These are phyloP conservation scores for Sclerotinia trifoliorum DNA, from an alignment of 2,329 filamentous ascomycete species.

Conservation along the genomic window DNA sequence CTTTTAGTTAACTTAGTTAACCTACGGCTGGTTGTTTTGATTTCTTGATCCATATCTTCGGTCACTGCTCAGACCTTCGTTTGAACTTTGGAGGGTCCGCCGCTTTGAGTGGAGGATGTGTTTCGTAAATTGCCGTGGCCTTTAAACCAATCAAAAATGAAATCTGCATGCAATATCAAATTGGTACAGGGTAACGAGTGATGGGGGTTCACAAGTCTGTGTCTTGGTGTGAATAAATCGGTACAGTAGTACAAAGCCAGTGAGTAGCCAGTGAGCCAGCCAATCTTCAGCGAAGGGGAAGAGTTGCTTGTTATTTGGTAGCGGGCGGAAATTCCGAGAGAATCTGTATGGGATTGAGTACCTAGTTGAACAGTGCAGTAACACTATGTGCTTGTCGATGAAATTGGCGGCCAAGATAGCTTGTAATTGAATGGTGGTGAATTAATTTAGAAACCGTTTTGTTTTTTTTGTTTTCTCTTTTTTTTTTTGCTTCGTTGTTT, in stretches of 20 bases:
- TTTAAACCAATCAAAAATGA: constrained; percentile 20
- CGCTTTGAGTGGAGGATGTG: constrained; percentile 24
- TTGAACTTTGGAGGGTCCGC: constrained; percentile 22
- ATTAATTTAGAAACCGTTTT: not conserved
- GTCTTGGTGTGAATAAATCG: not conserved
- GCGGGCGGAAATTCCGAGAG: not conserved
- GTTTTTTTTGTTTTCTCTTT: not conserved
- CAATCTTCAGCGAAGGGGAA: not conserved
- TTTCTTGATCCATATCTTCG: constrained; percentile 35
- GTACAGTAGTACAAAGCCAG: not conserved
- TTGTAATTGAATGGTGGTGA: not conserved
- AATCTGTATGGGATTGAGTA: not conserved
- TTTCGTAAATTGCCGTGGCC: constrained; percentile 23
- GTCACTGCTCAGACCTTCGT: constrained; percentile 23
- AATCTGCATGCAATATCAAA: constrained; percentile 22
- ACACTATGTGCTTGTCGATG: constrained; percentile 2
- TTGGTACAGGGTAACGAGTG: constrained; percentile 20
- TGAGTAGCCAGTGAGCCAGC: not conserved
- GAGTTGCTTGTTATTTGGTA: not conserved
- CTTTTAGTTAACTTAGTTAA: constrained; percentile 58
- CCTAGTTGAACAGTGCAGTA: constrained; percentile 8
- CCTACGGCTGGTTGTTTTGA: constrained; percentile 49
- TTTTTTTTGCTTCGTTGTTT: not conserved
- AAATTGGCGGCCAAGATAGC: constrained; percentile 9
- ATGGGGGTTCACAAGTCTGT: constrained; percentile 8